A percentile compares a stretch with the other conserved stretches of the same genome.
Evolutionary conservation across 2,329 filamentous ascomycete species (phyloP).

Genomic region (Ophiostoma triangulosporum): DNA sequence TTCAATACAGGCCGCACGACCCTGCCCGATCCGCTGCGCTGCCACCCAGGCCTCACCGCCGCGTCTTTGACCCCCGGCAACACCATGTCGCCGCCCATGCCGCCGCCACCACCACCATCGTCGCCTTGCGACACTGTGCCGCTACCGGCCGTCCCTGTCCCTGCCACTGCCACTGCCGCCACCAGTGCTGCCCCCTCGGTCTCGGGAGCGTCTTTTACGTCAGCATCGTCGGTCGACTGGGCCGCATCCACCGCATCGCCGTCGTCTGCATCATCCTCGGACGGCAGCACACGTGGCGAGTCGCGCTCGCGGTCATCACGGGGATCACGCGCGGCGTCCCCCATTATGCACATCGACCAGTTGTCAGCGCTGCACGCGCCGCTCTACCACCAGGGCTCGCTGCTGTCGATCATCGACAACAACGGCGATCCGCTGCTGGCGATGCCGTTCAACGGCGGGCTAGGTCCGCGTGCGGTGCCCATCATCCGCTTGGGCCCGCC

Average conservation of each 20-base stretch:
- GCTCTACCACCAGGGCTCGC: neutral
- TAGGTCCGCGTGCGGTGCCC: constrained; percentile 5
- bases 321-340: neutral
- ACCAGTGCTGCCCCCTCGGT: neutral
- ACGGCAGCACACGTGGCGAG: neutral
- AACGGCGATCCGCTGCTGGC: constrained; percentile 1
- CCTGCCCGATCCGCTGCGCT: constrained; percentile 7
- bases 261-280: neutral
- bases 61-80: neutral
- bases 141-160: neutral
- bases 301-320: neutral
- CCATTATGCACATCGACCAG: constrained; percentile 3
- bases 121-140: neutral
- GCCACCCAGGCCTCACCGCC: constrained; percentile 3
- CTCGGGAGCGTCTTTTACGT: neutral
- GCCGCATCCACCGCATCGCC: neutral
- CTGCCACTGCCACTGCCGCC: neutral
- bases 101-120: constrained; percentile 1
- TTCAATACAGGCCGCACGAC: neutral
- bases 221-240: neutral
- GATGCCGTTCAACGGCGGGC: constrained; percentile 10
- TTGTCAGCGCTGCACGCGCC: neutral
- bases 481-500: neutral
- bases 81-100: neutral
- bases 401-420: neutral